Percentiles rank a stretch among this genome's conserved stretches.
Evolutionary conservation across 306 rosid genomes (phyloP).

Genomic region (Pachyrhizus erosus): DNA sequence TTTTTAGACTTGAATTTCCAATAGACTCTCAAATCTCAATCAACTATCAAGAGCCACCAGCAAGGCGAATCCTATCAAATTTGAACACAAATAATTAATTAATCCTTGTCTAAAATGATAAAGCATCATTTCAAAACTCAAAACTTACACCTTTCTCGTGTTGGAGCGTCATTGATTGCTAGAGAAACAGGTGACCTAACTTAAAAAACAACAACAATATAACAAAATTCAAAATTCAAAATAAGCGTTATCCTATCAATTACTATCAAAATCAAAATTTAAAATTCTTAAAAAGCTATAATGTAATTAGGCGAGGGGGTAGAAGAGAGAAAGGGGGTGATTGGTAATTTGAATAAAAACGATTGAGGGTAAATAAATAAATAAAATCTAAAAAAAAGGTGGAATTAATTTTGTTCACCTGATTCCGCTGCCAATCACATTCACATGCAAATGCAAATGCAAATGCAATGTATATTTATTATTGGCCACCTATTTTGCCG

Average conservation of each 20-base stretch:
- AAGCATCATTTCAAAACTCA: constrained; percentile 48
- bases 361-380: neutral
- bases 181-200: constrained; percentile 27
- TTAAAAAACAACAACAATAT: neutral
- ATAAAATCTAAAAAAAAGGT: neutral
- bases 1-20: neutral
- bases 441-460: constrained; percentile 48
- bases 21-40: neutral
- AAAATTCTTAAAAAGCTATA: neutral
- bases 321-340: neutral
- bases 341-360: constrained; percentile 20
- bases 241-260: neutral
- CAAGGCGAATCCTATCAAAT: neutral
- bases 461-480: constrained; percentile 23
- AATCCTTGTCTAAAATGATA: constrained; percentile 44
- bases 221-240: neutral
- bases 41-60: neutral
- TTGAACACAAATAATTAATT: neutral
- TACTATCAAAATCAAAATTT: neutral
- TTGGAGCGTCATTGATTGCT: constrained; percentile 53
- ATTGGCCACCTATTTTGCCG: constrained; percentile 62
- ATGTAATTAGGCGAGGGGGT: neutral
- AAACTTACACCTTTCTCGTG: constrained; percentile 38
- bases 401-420: constrained; percentile 50
- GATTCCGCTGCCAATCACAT: constrained; percentile 53